Percentiles rank a stretch among this genome's conserved stretches.
phyloP scores from a whole-genome alignment of 176 grass and related monocot species.

The Phragmites australis region DNA sequence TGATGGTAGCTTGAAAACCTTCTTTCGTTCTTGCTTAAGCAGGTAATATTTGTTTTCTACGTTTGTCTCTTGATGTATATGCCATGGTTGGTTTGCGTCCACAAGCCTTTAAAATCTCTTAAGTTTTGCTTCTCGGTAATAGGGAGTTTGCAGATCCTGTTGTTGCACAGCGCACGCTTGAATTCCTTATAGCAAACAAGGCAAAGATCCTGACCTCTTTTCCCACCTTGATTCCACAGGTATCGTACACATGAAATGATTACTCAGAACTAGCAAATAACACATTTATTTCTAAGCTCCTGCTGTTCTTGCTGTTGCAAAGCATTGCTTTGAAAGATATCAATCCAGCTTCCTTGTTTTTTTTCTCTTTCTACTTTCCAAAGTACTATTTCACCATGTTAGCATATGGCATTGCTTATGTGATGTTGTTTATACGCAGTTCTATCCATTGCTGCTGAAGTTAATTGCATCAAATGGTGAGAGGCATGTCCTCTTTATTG shows the following conservation, averaged over 20 bases:
- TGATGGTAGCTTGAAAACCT: slow-evolving; percentile 82
- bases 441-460: slow-evolving; percentile 90
- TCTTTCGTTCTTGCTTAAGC: slow-evolving; percentile 93
- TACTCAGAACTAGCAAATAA: neutral
- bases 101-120: neutral
- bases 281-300: neutral
- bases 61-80: neutral
- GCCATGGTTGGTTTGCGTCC: neutral
- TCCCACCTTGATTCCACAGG: slow-evolving; percentile 82
- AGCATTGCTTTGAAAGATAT: slow-evolving; percentile 18
- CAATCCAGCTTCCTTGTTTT: slow-evolving; percentile 17
- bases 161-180: slow-evolving; percentile 65
- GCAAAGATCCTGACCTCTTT: slow-evolving; percentile 65
- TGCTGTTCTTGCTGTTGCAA: neutral
- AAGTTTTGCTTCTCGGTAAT: slow-evolving; percentile 16
- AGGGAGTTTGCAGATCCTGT: slow-evolving; percentile 91
- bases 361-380: slow-evolving; percentile 18
- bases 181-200: slow-evolving; percentile 82
- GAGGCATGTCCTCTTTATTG: slow-evolving; percentile 56
- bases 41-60: slow-evolving; percentile 57
- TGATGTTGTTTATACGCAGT: slow-evolving; percentile 56
- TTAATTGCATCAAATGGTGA: slow-evolving; percentile 92
- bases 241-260: slow-evolving; percentile 23
- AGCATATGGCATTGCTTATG: slow-evolving; percentile 25
- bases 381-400: slow-evolving; percentile 1